Percentiles rank a stretch among this genome's conserved stretches.
These are phyloP conservation scores for Chaetoscypha palmicola DNA, from an alignment of 2,329 filamentous ascomycete species.

Conservation along the genomic window DNA sequence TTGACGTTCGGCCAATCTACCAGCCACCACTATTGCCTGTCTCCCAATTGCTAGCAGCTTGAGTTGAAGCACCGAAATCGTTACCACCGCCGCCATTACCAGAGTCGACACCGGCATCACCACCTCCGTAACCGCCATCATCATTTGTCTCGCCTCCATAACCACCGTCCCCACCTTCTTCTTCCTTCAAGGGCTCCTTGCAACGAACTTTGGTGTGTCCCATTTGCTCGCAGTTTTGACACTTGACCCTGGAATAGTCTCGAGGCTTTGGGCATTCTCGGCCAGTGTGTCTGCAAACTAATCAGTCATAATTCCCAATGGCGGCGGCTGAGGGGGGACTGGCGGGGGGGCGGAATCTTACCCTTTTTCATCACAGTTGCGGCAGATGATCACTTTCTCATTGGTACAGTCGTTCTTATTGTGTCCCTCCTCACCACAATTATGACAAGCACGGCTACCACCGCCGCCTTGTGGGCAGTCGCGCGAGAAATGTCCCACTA, in stretches of 20 bases:
- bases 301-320: background rate
- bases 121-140: no score
- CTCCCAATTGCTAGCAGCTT: conserved; percentile 1
- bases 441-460: conserved; percentile 42
- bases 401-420: conserved; percentile 28
- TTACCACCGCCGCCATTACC: conserved; percentile 12
- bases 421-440: conserved; percentile 21
- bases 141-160: conserved; percentile 19
- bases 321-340: no score
- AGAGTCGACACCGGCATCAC: no score
- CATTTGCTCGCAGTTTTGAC: conserved; percentile 46
- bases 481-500: conserved; percentile 54
- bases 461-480: conserved; percentile 58
- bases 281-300: conserved; percentile 1
- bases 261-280: conserved; percentile 18
- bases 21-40: no score
- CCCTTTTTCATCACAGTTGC: conserved; percentile 53
- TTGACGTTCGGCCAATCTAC: no score
- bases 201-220: conserved; percentile 38
- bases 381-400: conserved; percentile 28
- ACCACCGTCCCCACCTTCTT: conserved; percentile 6
- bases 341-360: background rate
- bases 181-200: conserved; percentile 28
- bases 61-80: background rate
- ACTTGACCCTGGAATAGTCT: conserved; percentile 47